Evolutionary conservation across 352 stramenopile species (phyloP).

Genomic region (Phytophthora colocasiae): DNA sequence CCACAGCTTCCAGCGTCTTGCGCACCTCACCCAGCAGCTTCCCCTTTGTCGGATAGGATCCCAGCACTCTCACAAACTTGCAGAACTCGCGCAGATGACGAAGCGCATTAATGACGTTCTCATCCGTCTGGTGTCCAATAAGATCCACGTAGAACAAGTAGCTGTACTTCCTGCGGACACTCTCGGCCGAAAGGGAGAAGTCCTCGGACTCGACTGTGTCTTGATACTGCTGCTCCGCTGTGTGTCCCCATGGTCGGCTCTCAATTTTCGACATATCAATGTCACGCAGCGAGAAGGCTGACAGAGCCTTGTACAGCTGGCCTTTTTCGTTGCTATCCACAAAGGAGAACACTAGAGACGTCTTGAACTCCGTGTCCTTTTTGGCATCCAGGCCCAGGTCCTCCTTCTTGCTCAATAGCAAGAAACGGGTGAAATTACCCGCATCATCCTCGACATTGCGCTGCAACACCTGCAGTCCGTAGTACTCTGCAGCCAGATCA

Average conservation of each 20-base stretch:
- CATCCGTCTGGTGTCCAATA: conserved; percentile 76
- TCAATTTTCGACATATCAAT: conserved; percentile 87
- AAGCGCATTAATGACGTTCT: conserved; percentile 82
- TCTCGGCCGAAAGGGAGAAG: conserved; percentile 93
- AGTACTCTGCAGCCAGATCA: conserved; percentile 95
- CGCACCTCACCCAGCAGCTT: conserved; percentile 63
- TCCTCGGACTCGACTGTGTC: conserved; percentile 69
- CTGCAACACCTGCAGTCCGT: conserved; percentile 91
- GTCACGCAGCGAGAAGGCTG: conserved; percentile 75
- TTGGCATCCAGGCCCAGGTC: conserved; percentile 46
- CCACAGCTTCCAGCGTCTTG: conserved; percentile 60
- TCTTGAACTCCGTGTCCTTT: conserved; percentile 77
- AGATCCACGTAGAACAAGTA: conserved; percentile 88
- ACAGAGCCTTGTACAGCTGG: conserved; percentile 76
- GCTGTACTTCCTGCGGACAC: conserved; percentile 68
- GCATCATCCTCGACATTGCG: conserved; percentile 71
- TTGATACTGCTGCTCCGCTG: conserved; percentile 60
- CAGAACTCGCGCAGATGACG: conserved; percentile 87
- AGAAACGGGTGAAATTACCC: conserved; percentile 92
- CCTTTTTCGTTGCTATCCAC: conserved; percentile 74
- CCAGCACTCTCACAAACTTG: conserved; percentile 90
- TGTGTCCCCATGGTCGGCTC: conserved; percentile 74
- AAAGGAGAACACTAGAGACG: conserved; percentile 85
- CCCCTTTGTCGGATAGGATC: conserved; percentile 87
- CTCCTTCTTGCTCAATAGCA: conserved; percentile 79